These are phyloP conservation scores for Trametes sp. DNA, from an alignment of 1,284 basidiomycete species.

Conservation along the genomic window DNA sequence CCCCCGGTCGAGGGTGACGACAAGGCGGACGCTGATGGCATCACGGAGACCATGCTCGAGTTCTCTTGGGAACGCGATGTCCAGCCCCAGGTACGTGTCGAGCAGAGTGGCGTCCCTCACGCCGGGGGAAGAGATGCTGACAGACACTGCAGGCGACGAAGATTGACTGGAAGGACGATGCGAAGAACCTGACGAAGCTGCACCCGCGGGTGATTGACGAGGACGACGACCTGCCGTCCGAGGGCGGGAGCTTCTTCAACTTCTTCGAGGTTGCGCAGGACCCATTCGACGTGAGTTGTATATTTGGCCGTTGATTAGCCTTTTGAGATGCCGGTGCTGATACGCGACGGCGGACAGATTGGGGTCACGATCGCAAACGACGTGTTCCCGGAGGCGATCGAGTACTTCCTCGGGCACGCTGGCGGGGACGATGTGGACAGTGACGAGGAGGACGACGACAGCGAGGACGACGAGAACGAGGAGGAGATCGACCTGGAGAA, in stretches of 20 bases:
- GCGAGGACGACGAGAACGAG: constrained; percentile 72
- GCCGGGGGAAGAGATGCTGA: not conserved
- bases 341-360: constrained; percentile 51
- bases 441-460: constrained; percentile 69
- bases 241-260: constrained; percentile 89
- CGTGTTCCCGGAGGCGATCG: constrained; percentile 78
- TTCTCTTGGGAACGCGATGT: constrained; percentile 83
- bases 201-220: constrained; percentile 73
- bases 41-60: constrained; percentile 76
- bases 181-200: constrained; percentile 78
- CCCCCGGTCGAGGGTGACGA: constrained; percentile 60
- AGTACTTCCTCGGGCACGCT: constrained; percentile 76
- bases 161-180: constrained; percentile 85
- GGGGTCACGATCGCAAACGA: constrained; percentile 78
- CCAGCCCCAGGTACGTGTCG: constrained; percentile 59
- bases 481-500: constrained; percentile 87
- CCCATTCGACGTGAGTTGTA: constrained; percentile 66
- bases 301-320: constrained; percentile 4
- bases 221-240: constrained; percentile 62
- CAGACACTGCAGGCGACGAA: constrained; percentile 56
- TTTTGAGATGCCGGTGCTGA: constrained; percentile 14
- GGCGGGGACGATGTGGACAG: constrained; percentile 64
- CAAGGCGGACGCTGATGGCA: constrained; percentile 71
- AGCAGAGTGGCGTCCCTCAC: no score
- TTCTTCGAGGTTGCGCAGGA: constrained; percentile 78